phyloP scores from a whole-genome alignment of 345 rosid species.

The Linum usitatissimum region DNA sequence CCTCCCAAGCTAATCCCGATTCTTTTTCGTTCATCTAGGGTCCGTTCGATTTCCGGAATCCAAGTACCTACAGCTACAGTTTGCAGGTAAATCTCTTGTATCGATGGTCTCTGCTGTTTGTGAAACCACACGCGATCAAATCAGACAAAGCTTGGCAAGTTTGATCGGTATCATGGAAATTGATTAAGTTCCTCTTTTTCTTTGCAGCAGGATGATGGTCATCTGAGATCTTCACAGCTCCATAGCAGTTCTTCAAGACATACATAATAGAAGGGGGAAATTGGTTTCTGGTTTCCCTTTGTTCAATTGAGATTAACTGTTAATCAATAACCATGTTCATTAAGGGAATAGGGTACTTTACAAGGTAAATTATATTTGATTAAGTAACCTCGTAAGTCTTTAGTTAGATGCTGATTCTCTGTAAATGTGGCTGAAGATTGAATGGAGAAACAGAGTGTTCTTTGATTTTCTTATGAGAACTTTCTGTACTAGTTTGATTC shows the following conservation, averaged over 20 bases:
- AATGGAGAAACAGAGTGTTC: too few relatives aligned
- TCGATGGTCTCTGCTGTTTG: too few relatives aligned
- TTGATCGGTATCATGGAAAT: neutral
- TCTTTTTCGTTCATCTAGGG: constrained; percentile 24
- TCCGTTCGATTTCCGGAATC: constrained; percentile 48
- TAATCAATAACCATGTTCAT: too few relatives aligned
- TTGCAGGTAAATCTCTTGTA: constrained; percentile 33
- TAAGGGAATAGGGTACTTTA: neutral
- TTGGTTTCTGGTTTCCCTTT: neutral
- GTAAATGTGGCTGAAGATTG: too few relatives aligned
- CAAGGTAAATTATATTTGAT: neutral
- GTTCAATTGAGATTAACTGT: neutral
- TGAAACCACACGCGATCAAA: too few relatives aligned
- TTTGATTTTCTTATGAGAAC: too few relatives aligned
- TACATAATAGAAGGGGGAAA: constrained; percentile 10
- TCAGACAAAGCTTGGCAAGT: neutral
- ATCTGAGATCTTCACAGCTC: constrained; percentile 49
- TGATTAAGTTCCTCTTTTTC: neutral
- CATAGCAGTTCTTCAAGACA: constrained; percentile 49
- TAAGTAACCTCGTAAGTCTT: neutral
- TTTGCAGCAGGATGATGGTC: constrained; percentile 38
- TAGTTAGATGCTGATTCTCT: too few relatives aligned
- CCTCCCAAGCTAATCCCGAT: constrained; percentile 2
- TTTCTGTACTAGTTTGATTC: too few relatives aligned
- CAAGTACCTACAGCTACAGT: constrained; percentile 40